Conservation (phyloP, 257 asterid species). For the Haberlea rhodopensis region DNA sequence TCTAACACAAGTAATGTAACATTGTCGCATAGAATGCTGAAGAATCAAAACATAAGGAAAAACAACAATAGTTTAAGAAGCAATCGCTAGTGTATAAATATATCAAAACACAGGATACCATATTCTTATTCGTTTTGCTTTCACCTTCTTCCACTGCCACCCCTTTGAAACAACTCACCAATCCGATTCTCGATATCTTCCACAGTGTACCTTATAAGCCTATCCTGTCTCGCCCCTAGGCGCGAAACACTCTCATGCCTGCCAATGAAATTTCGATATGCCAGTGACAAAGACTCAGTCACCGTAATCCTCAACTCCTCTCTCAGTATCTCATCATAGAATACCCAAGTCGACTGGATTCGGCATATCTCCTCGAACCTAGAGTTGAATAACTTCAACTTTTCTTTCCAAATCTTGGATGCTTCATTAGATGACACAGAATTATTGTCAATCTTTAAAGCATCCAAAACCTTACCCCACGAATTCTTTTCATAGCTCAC, state of each 20-base stretch:
- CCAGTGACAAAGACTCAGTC: constrained; percentile 47
- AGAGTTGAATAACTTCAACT: constrained; percentile 68
- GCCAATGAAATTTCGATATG: constrained; percentile 65
- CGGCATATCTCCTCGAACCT: constrained; percentile 73
- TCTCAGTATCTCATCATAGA: constrained; percentile 70
- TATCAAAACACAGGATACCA: background rate
- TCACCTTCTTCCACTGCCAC: constrained; percentile 61
- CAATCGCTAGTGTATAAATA: background rate
- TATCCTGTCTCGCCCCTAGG: constrained; percentile 57
- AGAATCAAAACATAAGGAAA: background rate
- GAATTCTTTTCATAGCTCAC: constrained; percentile 79
- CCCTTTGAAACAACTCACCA: constrained; percentile 59
- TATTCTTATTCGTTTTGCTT: constrained; percentile 24
- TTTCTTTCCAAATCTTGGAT: constrained; percentile 63
- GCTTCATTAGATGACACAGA: constrained; percentile 54
- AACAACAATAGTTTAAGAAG: background rate
- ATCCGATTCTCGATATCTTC: constrained; percentile 74
- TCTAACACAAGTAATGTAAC: background rate
- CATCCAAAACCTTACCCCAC: constrained; percentile 86
- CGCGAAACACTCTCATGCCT: constrained; percentile 49
- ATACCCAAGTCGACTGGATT: constrained; percentile 69
- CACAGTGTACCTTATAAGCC: constrained; percentile 58
- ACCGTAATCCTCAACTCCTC: constrained; percentile 72
- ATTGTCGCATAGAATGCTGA: too few species aligned
- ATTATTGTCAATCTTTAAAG: constrained; percentile 52